A percentile compares a stretch with the other conserved stretches of the same genome.
phyloP scores from a whole-genome alignment of 1,284 basidiomycete species.

The Lignosus rhinocerotis region DNA sequence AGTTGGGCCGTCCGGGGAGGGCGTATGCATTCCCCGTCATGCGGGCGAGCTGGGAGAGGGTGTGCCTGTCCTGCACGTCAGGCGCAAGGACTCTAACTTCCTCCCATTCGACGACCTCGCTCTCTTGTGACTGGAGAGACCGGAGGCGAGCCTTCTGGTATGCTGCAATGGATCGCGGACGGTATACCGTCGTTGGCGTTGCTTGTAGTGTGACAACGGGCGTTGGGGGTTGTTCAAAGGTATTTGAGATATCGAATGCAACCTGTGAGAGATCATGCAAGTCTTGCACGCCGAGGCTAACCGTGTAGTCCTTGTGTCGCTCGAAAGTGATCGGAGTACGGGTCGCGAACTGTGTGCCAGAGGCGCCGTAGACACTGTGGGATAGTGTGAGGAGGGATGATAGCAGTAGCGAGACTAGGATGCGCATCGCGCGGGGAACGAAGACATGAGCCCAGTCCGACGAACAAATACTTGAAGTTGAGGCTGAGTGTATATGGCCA shows the following conservation, averaged over 20 bases:
- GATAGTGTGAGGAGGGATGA: not conserved
- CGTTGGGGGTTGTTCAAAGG: not conserved
- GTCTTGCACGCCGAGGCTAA: conserved; percentile 1
- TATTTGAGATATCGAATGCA: conserved; percentile 10
- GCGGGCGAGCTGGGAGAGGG: conserved; percentile 82
- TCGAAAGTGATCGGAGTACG: conserved; percentile 14
- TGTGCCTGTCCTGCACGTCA: conserved; percentile 80
- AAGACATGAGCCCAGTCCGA: conserved; percentile 13
- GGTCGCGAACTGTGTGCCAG: not conserved
- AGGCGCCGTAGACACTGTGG: not conserved
- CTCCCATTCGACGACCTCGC: conserved; percentile 60
- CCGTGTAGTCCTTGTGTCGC: conserved; percentile 13
- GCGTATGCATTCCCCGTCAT: conserved; percentile 94
- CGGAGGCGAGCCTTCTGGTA: conserved; percentile 53
- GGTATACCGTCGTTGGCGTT: conserved; percentile 58
- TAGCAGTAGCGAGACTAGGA: conserved; percentile 3
- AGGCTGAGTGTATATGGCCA: not conserved
- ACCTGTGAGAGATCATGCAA: conserved; percentile 8
- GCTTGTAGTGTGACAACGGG: conserved; percentile 42
- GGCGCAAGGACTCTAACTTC: conserved; percentile 55
- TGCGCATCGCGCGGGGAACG: conserved; percentile 14
- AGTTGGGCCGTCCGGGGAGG: conserved; percentile 64
- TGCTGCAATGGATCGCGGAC: conserved; percentile 53
- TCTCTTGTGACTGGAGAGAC: conserved; percentile 49
- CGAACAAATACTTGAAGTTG: not conserved